Conservation (phyloP, 768 basidiomycete species). For the Boletus fagicola region DNA sequence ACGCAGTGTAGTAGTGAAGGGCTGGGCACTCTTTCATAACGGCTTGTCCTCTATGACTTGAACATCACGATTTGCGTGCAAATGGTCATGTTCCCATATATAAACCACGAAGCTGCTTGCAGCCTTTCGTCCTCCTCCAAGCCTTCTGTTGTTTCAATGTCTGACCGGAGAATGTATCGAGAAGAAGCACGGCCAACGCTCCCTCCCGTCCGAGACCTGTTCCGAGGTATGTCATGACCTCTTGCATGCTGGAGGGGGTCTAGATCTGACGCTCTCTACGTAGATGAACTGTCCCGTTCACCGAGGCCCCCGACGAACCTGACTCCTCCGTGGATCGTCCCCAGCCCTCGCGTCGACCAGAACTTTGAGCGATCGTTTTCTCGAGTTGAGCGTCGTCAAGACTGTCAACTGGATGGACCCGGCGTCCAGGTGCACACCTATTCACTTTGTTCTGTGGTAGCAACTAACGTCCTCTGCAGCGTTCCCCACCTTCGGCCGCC, state of each 20-base stretch:
- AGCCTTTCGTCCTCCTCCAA: slow-evolving; percentile 9
- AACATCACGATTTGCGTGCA: slow-evolving; percentile 30
- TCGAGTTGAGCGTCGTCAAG: slow-evolving; percentile 26
- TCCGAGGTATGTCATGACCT: slow-evolving; percentile 46
- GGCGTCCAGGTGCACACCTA: slow-evolving; percentile 30
- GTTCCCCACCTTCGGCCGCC: slow-evolving; percentile 18
- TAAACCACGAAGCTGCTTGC: slow-evolving; percentile 15
- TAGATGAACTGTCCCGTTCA: slow-evolving; percentile 50
- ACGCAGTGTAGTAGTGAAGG: slow-evolving; percentile 25
- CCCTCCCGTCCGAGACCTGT: slow-evolving; percentile 69
- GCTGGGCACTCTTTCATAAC: slow-evolving; percentile 29
- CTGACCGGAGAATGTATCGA: slow-evolving; percentile 26
- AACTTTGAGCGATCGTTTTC: slow-evolving; percentile 25
- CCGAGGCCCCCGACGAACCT: slow-evolving; percentile 39
- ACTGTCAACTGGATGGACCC: slow-evolving; percentile 27
- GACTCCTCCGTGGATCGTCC: slow-evolving; percentile 44
- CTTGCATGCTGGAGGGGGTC: background rate
- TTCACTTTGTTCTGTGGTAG: background rate
- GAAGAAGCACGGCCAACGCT: slow-evolving; percentile 53
- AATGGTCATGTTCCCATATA: slow-evolving; percentile 24
- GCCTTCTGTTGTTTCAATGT: slow-evolving; percentile 25
- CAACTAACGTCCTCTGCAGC: slow-evolving; percentile 18
- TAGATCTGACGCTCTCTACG: slow-evolving; percentile 1
- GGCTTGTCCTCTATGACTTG: slow-evolving; percentile 13
- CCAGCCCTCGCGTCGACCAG: slow-evolving; percentile 38